Base-by-base conservation (phyloP, 163 green algal genomes). In the Picocystis sp. region DNA sequence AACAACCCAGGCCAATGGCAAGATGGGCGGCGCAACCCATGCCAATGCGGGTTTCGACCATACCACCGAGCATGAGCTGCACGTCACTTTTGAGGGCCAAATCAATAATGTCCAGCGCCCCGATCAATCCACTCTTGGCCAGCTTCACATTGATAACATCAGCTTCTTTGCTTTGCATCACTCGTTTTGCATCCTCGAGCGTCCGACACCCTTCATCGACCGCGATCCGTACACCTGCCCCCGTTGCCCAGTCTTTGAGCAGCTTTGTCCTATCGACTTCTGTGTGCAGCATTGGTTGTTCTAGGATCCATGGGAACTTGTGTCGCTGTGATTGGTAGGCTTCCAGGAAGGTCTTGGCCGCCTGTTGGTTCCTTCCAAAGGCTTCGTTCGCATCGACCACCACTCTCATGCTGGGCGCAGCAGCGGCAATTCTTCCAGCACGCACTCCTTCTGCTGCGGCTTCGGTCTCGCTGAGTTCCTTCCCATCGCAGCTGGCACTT, bases 11-110 rank as follows among this genome's bases (percentile, higher is more conserved):
- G 11, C 57, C 57, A 44, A 49, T 49, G 14, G 54, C 57, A 21
- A 64, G n/a, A 42, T 64, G 57, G n/a, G 57, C 57, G 19, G 57
- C 50, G 15, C 60, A 64, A 11, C 57, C 57, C 57, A 64, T 64
- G 11, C 25, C 57, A 19, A 64, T 17, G 34, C 57, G 53, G 1
- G 57, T 64, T 43, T 64, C 57, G 19, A 64, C 54, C 57, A 64
- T 64, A 17, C 57, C 57, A 12, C 57, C 57, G 6, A 64, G 52
- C 57, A 64, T 64, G 22, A 64, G 54, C 54, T 59, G 22, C 21
- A 58, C 12, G 21, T 11, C 34, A 14, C 41, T 43, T 11, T 10
- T 11, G 10, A 45, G 22, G n/a, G 22, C 57, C 3, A 65, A 19
- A 25, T 34, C 51, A 22, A 66, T n/a, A 14, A 60, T 35, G 11